Evolutionary conservation across 805 yeast species (phyloP), one percentile per base, ranked within the genome.

Genomic region (Metschnikowia orientalis): DNA sequence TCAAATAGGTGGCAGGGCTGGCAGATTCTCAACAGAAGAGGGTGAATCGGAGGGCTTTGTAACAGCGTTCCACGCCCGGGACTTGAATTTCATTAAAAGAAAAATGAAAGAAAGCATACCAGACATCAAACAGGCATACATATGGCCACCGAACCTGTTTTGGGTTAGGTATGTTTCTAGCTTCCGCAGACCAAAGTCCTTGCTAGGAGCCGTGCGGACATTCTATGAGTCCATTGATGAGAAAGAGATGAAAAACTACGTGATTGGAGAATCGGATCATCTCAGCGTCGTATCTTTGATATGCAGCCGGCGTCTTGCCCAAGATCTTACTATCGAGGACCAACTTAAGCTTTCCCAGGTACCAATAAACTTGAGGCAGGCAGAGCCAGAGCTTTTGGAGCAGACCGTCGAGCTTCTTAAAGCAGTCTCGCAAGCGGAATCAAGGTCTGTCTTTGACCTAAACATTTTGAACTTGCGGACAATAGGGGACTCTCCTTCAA

Each of bases 1-100:
- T 54, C 98, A 92, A 55, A 90, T 92, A 40, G 97, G 92, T 4
- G 98, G 98, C 1, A 69, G 98, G 42, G 98, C 98, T 0, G 98
- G 98, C 2, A 62, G 98, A 40, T 92, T 63, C 47, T 72, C 56
- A 5, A 27, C 45, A 21, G 51, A 46, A 18, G 44, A 45, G 8
- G 67, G 64, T 5, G 57, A 60, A 30, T 59, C 53, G 60, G 68
- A 60, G 32, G 73, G 73, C 2, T 55, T 66, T 44, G 79, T 83
- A 1, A 69, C 81, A 0, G 77, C 88, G 0, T 61, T 77, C 37
- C 55, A 59, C 11, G 31, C 46, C 2, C 48, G 53, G 3, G 79
- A 73, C 25, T 57, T 81, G 35, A 48, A 50, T 1, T 60, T 60
- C 29, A 63, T 87, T 8, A 55, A 52, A 23, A 48, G 59, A 9